A percentile compares a stretch with the other conserved stretches of the same genome.
Conservation (phyloP, 305 asterid species). For the Solanum hybrid region DNA sequence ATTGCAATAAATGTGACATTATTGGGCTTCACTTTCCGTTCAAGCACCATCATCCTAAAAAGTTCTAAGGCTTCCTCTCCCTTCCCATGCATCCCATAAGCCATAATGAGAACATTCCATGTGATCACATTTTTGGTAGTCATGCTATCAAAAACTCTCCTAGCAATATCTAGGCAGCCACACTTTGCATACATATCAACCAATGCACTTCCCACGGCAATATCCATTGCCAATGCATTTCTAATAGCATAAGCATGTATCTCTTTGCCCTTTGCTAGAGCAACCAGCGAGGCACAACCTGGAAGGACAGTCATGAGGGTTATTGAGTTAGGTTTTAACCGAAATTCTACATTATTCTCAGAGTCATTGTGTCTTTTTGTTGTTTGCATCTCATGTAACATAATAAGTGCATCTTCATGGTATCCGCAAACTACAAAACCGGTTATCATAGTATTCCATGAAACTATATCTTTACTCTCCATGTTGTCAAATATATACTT, state of each 20-base stretch:
- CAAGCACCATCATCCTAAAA: conserved; percentile 34
- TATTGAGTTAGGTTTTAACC: conserved; percentile 52
- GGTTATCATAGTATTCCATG: conserved; percentile 87
- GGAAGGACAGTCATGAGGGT: conserved; percentile 78
- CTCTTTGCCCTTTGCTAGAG: conserved; percentile 69
- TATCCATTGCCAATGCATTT: conserved; percentile 41
- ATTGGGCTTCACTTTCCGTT: conserved; percentile 49
- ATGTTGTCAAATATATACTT: conserved; percentile 47
- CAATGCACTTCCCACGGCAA: conserved; percentile 72
- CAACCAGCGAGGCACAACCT: conserved; percentile 61
- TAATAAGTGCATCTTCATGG: conserved; percentile 55
- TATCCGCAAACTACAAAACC: conserved; percentile 66
- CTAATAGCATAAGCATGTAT: conserved; percentile 58
- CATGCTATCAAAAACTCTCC: conserved; percentile 53
- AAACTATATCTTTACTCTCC: conserved; percentile 58
- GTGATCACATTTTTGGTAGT: conserved; percentile 54
- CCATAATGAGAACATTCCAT: conserved; percentile 79
- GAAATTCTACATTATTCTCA: conserved; percentile 9
- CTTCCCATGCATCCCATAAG: conserved; percentile 77
- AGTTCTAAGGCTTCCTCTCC: conserved; percentile 52
- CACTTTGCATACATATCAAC: conserved; percentile 83
- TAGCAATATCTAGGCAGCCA: conserved; percentile 59
- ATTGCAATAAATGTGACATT: conserved; percentile 58
- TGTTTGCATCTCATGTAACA: conserved; percentile 51
- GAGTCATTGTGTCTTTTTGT: conserved; percentile 11